Percentiles rank a stretch among this genome's conserved stretches.
These are phyloP conservation scores for Silene conica DNA, from an alignment of 148 eudicot species.

Conservation along the genomic window DNA sequence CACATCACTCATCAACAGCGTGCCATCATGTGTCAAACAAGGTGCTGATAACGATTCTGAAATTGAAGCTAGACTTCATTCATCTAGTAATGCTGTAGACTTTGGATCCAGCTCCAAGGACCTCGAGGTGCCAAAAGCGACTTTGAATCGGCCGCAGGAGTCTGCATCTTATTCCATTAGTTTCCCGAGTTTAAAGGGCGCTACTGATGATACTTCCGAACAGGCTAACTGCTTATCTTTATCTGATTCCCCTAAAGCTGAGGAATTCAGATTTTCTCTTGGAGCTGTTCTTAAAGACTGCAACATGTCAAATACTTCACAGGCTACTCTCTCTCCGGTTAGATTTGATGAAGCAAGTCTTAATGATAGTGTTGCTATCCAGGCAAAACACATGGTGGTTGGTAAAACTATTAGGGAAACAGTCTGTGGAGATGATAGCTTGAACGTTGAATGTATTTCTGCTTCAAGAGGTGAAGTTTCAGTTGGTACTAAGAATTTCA, in stretches of 20 bases:
- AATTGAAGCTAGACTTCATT: slow-evolving; percentile 17
- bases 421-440: slow-evolving; percentile 18
- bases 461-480: slow-evolving; percentile 20
- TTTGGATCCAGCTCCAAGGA: slow-evolving; percentile 18
- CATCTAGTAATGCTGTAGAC: slow-evolving; percentile 15
- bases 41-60: slow-evolving; percentile 28
- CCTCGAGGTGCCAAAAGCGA: slow-evolving; percentile 21
- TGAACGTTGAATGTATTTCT: slow-evolving; percentile 13
- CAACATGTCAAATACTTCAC: slow-evolving; percentile 24
- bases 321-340: slow-evolving; percentile 18
- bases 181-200: slow-evolving; percentile 15
- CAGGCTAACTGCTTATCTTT: slow-evolving; percentile 18
- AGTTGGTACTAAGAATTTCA: slow-evolving; percentile 15
- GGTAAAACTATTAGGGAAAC: slow-evolving; percentile 17
- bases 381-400: slow-evolving; percentile 18
- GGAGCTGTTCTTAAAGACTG: slow-evolving; percentile 19
- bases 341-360: slow-evolving; percentile 19
- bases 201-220: slow-evolving; percentile 17
- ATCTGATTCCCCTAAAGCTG: slow-evolving; percentile 15
- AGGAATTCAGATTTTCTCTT: slow-evolving; percentile 14
- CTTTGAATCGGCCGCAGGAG: slow-evolving; percentile 13
- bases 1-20: slow-evolving; percentile 38
- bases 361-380: slow-evolving; percentile 20
- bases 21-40: slow-evolving; percentile 50
- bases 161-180: slow-evolving; percentile 11